Conservation (phyloP, 1,139 yeast genomes). For the Meyerozyma guilliermondii region DNA sequence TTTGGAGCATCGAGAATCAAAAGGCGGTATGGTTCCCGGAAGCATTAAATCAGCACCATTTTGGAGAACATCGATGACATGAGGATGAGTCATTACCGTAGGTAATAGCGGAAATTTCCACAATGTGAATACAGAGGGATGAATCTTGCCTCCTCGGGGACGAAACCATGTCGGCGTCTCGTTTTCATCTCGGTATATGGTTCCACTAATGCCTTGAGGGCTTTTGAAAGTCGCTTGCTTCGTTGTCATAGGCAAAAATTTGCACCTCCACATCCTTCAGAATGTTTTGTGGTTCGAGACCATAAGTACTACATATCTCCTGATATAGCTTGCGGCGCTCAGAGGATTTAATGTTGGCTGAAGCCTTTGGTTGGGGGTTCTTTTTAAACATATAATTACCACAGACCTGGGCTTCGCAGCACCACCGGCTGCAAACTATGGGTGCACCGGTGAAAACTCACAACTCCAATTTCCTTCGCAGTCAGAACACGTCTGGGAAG, state of each 20-base stretch:
- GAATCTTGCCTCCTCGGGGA: conserved; percentile 46
- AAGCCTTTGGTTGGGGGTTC: conserved; percentile 51
- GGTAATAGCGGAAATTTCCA: conserved; percentile 76
- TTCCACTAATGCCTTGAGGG: conserved; percentile 51
- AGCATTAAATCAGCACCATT: conserved; percentile 90
- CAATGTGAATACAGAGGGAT: conserved; percentile 69
- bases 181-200: conserved; percentile 57
- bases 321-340: conserved; percentile 64
- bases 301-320: conserved; percentile 41
- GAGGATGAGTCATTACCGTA: conserved; percentile 62
- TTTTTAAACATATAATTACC: conserved; percentile 10
- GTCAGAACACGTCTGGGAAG: neutral
- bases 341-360: conserved; percentile 75
- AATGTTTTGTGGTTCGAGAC: conserved; percentile 39
- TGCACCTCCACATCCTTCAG: conserved; percentile 41
- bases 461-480: neutral
- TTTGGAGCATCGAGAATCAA: conserved; percentile 40
- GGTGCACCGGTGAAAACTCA: neutral
- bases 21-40: conserved; percentile 84
- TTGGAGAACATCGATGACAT: conserved; percentile 57
- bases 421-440: neutral
- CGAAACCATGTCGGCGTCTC: conserved; percentile 74
- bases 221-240: conserved; percentile 66
- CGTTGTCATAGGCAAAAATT: conserved; percentile 55
- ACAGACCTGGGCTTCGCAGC: neutral